Evolutionary conservation across 2,329 filamentous ascomycete genomes (phyloP).

Genomic region (Aspergillus quadricinctus): DNA sequence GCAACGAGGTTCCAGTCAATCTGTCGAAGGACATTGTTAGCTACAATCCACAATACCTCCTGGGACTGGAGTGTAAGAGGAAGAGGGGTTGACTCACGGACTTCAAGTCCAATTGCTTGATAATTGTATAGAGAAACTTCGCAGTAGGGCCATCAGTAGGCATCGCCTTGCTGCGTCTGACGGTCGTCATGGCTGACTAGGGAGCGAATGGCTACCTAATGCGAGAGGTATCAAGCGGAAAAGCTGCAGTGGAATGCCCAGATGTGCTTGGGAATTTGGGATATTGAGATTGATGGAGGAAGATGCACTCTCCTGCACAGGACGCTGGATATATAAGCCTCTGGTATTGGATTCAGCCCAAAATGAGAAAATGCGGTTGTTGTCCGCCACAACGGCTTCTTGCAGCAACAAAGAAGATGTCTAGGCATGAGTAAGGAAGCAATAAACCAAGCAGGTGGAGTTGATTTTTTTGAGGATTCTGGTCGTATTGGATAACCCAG

Average conservation of each 20-base stretch:
- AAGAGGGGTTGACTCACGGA: constrained; percentile 33
- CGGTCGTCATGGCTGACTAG: constrained; percentile 24
- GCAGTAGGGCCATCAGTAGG: constrained; percentile 47
- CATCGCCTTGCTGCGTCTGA: constrained; percentile 41
- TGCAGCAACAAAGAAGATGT: not conserved
- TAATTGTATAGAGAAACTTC: constrained; percentile 52
- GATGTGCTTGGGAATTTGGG: not conserved
- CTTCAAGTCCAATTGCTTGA: constrained; percentile 53
- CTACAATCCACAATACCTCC: not conserved
- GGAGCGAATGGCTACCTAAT: not conserved
- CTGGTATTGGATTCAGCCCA: not conserved
- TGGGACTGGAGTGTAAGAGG: not conserved
- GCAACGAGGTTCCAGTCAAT: constrained; percentile 53
- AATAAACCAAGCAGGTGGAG: not conserved
- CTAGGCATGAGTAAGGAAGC: not conserved
- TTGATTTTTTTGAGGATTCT: not conserved
- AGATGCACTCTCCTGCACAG: constrained; percentile 13
- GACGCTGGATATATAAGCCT: constrained; percentile 8
- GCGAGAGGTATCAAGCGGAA: not conserved
- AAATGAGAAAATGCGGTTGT: not conserved
- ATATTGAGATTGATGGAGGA: constrained; percentile 6
- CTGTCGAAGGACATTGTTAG: constrained; percentile 25
- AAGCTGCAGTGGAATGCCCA: not conserved
- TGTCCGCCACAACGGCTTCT: not conserved
- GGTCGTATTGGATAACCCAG: not conserved